A percentile compares a stretch with the other conserved stretches of the same genome.
Conservation (phyloP, 1,284 basidiomycete genomes). For the Cryptococcus sp. region DNA sequence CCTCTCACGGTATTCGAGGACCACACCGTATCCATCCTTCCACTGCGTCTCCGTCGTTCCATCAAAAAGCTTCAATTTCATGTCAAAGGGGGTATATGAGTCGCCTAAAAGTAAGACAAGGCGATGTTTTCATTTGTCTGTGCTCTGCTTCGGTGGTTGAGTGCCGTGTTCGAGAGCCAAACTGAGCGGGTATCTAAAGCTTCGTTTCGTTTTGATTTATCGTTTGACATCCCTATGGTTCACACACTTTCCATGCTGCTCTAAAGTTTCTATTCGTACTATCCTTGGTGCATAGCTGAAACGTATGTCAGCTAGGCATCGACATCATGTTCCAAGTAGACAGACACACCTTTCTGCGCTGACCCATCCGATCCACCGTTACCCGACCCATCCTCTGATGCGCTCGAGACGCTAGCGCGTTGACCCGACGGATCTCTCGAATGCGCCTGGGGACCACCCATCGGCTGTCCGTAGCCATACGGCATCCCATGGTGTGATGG, state of each 20-base stretch:
- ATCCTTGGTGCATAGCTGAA: conserved; percentile 2
- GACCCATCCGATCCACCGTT: conserved; percentile 28
- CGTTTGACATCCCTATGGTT: no score
- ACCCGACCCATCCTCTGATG: conserved; percentile 35
- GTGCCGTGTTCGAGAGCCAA: no score
- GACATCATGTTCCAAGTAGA: background rate
- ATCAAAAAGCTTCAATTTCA: no score
- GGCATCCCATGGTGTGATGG: conserved; percentile 12
- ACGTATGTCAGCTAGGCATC: background rate
- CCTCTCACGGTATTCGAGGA: no score
- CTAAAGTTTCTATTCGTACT: background rate
- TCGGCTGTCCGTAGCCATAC: conserved; percentile 19
- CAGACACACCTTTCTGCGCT: conserved; percentile 15
- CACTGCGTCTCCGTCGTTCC: no score
- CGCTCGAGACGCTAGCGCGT: conserved; percentile 32
- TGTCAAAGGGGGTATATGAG: no score
- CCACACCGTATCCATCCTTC: no score
- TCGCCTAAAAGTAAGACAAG: no score
- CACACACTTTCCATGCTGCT: background rate
- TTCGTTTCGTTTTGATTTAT: no score
- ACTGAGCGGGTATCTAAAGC: no score
- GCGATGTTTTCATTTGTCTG: no score
- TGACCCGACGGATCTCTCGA: conserved; percentile 21
- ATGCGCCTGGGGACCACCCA: conserved; percentile 12
- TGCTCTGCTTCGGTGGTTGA: no score